Conservation (phyloP, 2,329 filamentous ascomycete genomes). For the Metarhizium guizhouense region DNA sequence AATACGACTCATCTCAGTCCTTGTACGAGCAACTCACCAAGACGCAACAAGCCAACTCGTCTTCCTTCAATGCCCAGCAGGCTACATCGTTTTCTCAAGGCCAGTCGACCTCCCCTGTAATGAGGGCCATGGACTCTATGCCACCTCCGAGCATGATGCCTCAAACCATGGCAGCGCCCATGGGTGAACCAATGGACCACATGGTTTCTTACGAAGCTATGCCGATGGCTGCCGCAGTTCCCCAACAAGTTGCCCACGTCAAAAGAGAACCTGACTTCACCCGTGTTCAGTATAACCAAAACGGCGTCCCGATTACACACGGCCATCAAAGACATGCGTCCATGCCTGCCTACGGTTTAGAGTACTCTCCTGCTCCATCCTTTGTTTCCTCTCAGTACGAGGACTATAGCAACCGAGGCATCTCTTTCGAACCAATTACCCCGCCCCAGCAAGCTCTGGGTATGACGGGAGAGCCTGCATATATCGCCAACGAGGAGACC, state of each 20-base stretch:
- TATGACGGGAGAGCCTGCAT: slow-evolving; percentile 81
- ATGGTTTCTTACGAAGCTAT: slow-evolving; percentile 63
- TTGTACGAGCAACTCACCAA: slow-evolving; percentile 99
- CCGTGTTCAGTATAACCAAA: slow-evolving; percentile 83
- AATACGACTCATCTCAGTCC: slow-evolving; percentile 98
- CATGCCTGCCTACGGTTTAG: slow-evolving; percentile 92
- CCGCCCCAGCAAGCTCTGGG: slow-evolving; percentile 83
- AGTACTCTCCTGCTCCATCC: slow-evolving; percentile 95
- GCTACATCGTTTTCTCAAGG: slow-evolving; percentile 57
- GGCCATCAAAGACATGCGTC: slow-evolving; percentile 89
- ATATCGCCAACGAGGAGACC: slow-evolving; percentile 97
- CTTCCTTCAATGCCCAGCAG: slow-evolving; percentile 81
- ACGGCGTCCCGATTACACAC: slow-evolving; percentile 75
- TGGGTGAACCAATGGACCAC: slow-evolving; percentile 58
- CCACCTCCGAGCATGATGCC: slow-evolving; percentile 77
- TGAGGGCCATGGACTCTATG: slow-evolving; percentile 90
- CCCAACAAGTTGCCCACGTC: slow-evolving; percentile 57
- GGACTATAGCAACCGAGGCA: slow-evolving; percentile 91
- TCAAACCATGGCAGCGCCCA: slow-evolving; percentile 42
- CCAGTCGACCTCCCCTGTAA: slow-evolving; percentile 79
- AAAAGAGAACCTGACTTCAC: slow-evolving; percentile 84
- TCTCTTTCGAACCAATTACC: slow-evolving; percentile 95
- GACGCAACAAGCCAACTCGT: slow-evolving; percentile 96
- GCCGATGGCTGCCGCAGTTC: slow-evolving; percentile 59
- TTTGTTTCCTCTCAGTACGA: slow-evolving; percentile 99